Evolutionary conservation across 2,329 filamentous ascomycete species (phyloP).

Genomic region (Alternaria longipes): DNA sequence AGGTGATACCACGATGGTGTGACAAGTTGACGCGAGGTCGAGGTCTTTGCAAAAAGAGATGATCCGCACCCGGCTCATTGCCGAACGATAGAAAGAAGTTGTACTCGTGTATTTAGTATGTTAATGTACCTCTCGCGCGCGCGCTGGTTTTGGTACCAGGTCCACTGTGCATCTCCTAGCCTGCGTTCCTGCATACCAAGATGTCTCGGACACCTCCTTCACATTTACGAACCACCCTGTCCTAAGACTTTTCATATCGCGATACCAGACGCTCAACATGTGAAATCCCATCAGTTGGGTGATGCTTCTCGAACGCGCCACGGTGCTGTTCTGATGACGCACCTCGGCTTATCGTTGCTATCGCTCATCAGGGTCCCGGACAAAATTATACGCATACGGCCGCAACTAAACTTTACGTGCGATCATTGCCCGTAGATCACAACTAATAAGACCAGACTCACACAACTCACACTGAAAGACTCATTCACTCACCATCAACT

Average conservation of each 20-base stretch:
- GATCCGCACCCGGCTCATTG: background rate
- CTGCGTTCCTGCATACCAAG: background rate
- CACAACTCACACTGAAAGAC: background rate
- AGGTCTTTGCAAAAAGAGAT: background rate
- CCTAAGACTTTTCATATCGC: background rate
- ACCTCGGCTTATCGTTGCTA: background rate
- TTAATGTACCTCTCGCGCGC: background rate
- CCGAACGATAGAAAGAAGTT: background rate
- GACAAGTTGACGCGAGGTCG: background rate
- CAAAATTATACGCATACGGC: background rate
- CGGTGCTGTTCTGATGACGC: background rate
- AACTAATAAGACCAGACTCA: background rate
- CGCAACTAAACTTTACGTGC: background rate
- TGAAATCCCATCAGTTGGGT: background rate
- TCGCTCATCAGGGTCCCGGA: background rate
- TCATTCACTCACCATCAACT: background rate
- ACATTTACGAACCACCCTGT: background rate
- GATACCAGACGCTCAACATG: background rate
- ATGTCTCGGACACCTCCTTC: background rate
- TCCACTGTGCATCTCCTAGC: background rate
- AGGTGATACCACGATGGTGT: constrained; percentile 15
- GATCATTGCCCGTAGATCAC: too few relatives aligned
- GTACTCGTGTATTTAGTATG: background rate
- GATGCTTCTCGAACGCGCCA: background rate
- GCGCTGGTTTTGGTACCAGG: too few relatives aligned